Percentiles rank a stretch among this genome's conserved stretches.
Evolutionary conservation across 768 basidiomycete genomes (phyloP).

Genomic region (Suillus discolor): DNA sequence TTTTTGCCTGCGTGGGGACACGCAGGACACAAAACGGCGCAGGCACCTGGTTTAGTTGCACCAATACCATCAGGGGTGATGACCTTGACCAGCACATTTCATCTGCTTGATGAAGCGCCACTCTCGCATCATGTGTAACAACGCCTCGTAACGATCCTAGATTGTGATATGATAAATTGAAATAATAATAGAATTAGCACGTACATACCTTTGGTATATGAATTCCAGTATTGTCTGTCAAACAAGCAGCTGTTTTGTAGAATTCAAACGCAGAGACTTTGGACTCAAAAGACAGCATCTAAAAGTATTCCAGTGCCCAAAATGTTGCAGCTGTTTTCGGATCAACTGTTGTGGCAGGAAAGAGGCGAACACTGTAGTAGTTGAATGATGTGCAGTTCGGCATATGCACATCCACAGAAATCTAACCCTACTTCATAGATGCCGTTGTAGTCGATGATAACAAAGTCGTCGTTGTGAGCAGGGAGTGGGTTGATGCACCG

Average conservation of each 20-base stretch:
- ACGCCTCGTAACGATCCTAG: background rate
- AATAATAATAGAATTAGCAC: background rate
- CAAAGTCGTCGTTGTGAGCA: conserved; percentile 12
- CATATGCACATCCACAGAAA: conserved; percentile 15
- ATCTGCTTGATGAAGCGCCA: background rate
- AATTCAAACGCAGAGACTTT: background rate
- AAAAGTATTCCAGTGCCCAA: background rate
- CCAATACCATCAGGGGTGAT: background rate
- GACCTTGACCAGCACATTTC: background rate
- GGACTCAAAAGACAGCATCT: background rate
- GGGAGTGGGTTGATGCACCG: too few relatives aligned
- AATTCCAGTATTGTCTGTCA: background rate
- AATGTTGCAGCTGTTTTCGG: background rate
- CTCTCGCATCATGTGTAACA: background rate
- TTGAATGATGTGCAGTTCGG: conserved; percentile 11
- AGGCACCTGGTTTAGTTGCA: background rate
- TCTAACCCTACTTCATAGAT: conserved; percentile 22
- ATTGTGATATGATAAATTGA: background rate
- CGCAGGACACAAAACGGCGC: background rate
- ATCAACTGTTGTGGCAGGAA: background rate
- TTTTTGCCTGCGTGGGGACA: conserved; percentile 12
- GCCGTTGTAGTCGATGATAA: conserved; percentile 25
- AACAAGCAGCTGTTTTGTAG: background rate
- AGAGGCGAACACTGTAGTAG: conserved; percentile 9
- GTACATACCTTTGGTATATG: background rate